Base-by-base conservation (phyloP, 805 yeast species). In the Metschnikowia lochheadii region DNA sequence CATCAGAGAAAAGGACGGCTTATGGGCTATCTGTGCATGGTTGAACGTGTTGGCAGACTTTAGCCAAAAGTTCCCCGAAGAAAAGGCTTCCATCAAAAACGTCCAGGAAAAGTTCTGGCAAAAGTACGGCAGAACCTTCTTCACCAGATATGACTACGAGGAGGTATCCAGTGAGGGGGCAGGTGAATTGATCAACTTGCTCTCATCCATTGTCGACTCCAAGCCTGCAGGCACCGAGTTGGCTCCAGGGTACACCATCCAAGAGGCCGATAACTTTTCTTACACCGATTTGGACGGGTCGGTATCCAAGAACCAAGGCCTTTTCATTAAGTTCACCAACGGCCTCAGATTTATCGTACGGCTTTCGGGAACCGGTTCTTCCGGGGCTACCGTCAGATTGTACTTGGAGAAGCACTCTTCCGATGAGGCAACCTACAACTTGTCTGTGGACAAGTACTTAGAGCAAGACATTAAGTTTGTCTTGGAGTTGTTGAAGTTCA, bases 11-110 rank as follows among this genome's bases (percentile, higher is more conserved):
- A 92, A 92, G 70, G 99, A 92, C 71, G 99, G 99, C 54, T 71
- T 92, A 53, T 92, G 99, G 99, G 98, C 98, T 35, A 82, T 92
- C 63, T 81, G 89, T 54, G 98, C 98, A 5, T 92, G 99, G 99
- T 80, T 94, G 64, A 94, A 94, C 63, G 89, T 92, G 49, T 78
- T 92, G 63, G 98, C 97, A 21, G 89, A 85, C 42, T 90, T 86
- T 66, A 82, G 83, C 62, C 58, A 68, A 55, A 75, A 78, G 61
- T 77, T 84, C 63, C 86, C 89, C 46, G 75, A 73, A 34, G 69
- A 75, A 42, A 63, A 64, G 51, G 85, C 87, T 21, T 80, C 94
- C 29, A 89, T 92, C 60, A 81, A 82, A 57, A 78, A 81, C 38
- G 92, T 92, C 51, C 97, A 91, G 76, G 70, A 77, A 40, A 81